Conservation (phyloP, 768 basidiomycete species). For the Candolleomyces eurysporus region DNA sequence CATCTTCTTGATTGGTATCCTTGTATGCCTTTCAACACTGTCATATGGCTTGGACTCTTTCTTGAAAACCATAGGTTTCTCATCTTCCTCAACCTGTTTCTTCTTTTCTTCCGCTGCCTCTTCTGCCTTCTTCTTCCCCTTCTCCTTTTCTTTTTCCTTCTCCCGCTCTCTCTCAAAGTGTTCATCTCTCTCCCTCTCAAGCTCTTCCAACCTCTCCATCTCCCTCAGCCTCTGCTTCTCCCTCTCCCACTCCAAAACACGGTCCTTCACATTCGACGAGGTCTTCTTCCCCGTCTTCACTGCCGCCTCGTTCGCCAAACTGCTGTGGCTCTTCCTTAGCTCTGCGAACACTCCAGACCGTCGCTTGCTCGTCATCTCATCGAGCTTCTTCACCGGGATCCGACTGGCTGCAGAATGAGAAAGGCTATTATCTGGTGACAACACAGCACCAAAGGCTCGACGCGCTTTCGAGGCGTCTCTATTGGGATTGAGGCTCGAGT, state of each 20-base stretch:
- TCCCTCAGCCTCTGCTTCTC: slow-evolving; percentile 69
- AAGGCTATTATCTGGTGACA: not conserved
- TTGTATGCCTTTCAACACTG: not conserved
- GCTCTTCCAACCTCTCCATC: slow-evolving; percentile 61
- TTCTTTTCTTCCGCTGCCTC: not conserved
- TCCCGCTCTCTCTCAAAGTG: slow-evolving; percentile 37
- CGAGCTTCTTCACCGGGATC: slow-evolving; percentile 8
- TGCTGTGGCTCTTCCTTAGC: slow-evolving; percentile 9
- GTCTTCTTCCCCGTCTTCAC: slow-evolving; percentile 27
- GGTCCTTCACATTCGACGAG: slow-evolving; percentile 52
- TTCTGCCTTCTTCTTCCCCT: slow-evolving; percentile 7
- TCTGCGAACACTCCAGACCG: slow-evolving; percentile 7
- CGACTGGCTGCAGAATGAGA: slow-evolving; percentile 8
- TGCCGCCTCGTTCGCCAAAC: slow-evolving; percentile 13
- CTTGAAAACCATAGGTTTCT: not conserved
- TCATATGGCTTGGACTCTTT: not conserved
- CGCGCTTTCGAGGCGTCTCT: slow-evolving; percentile 14
- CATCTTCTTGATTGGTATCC: not conserved
- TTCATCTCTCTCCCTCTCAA: slow-evolving; percentile 48
- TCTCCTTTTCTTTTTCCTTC: slow-evolving; percentile 16
- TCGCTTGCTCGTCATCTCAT: slow-evolving; percentile 11
- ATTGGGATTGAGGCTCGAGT: not conserved
- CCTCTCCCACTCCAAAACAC: slow-evolving; percentile 75
- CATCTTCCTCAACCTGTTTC: not conserved
- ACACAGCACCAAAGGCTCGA: slow-evolving; percentile 12